Conservation (phyloP, 495 filamentous ascomycete species). For the Daldinia caldariorum region DNA sequence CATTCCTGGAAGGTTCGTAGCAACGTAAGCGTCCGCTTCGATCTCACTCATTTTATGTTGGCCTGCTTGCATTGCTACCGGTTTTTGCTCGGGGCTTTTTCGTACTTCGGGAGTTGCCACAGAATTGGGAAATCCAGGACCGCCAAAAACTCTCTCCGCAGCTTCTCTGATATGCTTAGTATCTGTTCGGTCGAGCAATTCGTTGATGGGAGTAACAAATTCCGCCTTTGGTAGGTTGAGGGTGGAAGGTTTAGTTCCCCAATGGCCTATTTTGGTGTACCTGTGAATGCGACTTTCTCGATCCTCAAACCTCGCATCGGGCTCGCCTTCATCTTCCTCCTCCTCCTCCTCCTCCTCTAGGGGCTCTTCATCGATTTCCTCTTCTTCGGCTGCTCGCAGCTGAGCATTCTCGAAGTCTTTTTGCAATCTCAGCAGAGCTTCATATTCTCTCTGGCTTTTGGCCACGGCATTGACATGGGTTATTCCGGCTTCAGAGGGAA, state of each 20-base stretch:
- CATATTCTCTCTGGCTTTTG: slow-evolving; percentile 61
- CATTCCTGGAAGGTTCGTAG: slow-evolving; percentile 79
- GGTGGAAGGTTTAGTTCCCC: slow-evolving; percentile 73
- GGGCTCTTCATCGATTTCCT: slow-evolving; percentile 51
- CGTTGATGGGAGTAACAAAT: slow-evolving; percentile 72
- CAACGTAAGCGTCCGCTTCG: slow-evolving; percentile 85
- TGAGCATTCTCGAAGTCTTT: slow-evolving; percentile 63
- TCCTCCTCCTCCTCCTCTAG: slow-evolving; percentile 51
- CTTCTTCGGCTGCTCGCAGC: slow-evolving; percentile 57
- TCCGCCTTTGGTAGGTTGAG: slow-evolving; percentile 71
- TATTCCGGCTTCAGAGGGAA: slow-evolving; percentile 43
- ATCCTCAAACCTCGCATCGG: slow-evolving; percentile 43
- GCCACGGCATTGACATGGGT: slow-evolving; percentile 55
- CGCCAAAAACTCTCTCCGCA: slow-evolving; percentile 78
- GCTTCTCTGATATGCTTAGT: slow-evolving; percentile 76
- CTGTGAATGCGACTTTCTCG: slow-evolving; percentile 65
- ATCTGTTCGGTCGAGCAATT: slow-evolving; percentile 70
- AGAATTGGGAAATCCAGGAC: slow-evolving; percentile 75
- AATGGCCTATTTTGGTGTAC: slow-evolving; percentile 70
- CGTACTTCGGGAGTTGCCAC: slow-evolving; percentile 52
- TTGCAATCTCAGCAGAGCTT: slow-evolving; percentile 60
- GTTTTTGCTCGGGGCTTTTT: slow-evolving; percentile 66
- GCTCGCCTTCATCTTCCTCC: slow-evolving; percentile 51
- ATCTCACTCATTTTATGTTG: slow-evolving; percentile 82
- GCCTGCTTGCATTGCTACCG: slow-evolving; percentile 73